Conservation (phyloP, 495 filamentous ascomycete genomes). For the Talaromyces adpressus region DNA sequence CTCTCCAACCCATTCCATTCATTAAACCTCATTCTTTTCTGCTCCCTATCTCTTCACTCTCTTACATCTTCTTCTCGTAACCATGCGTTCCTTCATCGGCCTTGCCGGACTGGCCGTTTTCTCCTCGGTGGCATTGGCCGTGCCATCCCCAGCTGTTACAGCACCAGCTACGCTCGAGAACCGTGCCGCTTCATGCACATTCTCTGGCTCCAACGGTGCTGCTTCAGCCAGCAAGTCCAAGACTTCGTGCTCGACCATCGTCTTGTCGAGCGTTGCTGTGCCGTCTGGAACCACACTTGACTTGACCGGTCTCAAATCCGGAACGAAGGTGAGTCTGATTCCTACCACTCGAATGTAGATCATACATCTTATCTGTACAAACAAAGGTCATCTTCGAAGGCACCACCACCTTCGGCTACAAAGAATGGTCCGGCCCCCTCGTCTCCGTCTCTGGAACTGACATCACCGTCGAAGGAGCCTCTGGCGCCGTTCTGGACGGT, state of each 20-base stretch:
- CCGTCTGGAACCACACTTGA: conserved; percentile 48
- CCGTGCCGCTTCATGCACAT: conserved; percentile 32
- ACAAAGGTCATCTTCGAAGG: conserved; percentile 43
- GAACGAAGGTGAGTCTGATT: conserved; percentile 27
- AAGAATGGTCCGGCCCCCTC: conserved; percentile 47
- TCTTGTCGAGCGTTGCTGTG: conserved; percentile 40
- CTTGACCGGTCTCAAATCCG: conserved; percentile 36
- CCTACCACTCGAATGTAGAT: neutral
- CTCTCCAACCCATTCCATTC: neutral
- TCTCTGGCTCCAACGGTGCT: conserved; percentile 37
- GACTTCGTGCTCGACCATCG: conserved; percentile 43
- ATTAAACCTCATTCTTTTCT: neutral
- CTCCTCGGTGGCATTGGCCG: neutral
- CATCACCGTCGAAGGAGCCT: conserved; percentile 35
- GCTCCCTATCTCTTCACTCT: neutral
- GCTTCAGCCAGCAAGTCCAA: conserved; percentile 35
- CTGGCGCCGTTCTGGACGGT: conserved; percentile 35
- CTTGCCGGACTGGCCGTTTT: neutral
- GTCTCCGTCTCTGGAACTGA: conserved; percentile 37
- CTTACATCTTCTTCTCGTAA: neutral
- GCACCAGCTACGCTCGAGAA: neutral
- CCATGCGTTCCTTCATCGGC: conserved; percentile 3
- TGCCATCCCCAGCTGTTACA: neutral
- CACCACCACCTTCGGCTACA: conserved; percentile 45
- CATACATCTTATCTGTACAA: neutral